A percentile compares a stretch with the other conserved stretches of the same genome.
These are phyloP conservation scores for Camellia sinensis DNA, from an alignment of 148 eudicot genomes.

Conservation along the genomic window DNA sequence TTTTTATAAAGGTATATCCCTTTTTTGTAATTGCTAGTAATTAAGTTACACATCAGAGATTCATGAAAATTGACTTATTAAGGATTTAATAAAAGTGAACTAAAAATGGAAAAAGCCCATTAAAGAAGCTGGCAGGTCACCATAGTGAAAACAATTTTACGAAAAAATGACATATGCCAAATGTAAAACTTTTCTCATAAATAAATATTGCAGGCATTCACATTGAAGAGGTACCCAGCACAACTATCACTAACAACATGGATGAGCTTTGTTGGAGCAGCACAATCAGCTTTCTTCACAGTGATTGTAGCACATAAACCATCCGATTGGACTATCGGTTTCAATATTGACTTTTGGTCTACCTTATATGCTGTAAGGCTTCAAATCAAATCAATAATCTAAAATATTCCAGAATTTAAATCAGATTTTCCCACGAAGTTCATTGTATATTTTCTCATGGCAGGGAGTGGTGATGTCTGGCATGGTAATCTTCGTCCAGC, in stretches of 20 bases:
- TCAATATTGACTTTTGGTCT: conserved; percentile 76
- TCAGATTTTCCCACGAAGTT: background rate
- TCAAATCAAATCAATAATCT: background rate
- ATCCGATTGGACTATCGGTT: conserved; percentile 61
- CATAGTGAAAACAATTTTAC: background rate
- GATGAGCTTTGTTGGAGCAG: conserved; percentile 72
- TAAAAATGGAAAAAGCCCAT: no score
- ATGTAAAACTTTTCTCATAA: background rate
- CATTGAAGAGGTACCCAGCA: conserved; percentile 72
- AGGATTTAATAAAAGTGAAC: no score
- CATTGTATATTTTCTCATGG: background rate
- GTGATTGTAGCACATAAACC: conserved; percentile 38
- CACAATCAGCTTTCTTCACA: conserved; percentile 65
- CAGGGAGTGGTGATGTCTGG: conserved; percentile 75
- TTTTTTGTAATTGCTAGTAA: background rate
- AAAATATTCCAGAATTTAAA: background rate
- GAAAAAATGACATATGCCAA: no score
- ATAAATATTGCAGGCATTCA: conserved; percentile 49
- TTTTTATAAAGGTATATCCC: background rate
- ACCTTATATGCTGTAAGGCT: conserved; percentile 55
- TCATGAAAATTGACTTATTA: background rate
- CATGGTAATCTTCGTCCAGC: conserved; percentile 43
- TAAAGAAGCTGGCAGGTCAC: background rate
- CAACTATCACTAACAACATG: conserved; percentile 65
- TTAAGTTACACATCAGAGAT: background rate